Conservation (phyloP, 2,329 filamentous ascomycete species). For the Paraphoma sp. region DNA sequence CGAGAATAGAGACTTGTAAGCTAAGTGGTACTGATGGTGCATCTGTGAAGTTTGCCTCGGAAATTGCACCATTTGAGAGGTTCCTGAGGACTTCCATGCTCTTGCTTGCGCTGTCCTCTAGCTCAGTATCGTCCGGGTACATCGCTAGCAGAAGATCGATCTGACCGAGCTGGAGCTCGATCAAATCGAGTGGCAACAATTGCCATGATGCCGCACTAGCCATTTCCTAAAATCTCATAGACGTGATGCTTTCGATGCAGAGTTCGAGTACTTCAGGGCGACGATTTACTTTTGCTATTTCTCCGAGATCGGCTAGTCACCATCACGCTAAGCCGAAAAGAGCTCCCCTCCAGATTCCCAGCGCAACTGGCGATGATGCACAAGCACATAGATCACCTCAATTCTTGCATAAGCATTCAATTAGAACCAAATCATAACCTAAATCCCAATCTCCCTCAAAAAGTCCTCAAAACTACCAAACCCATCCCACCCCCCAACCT, state of each 20-base stretch:
- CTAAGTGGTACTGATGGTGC: constrained; percentile 18
- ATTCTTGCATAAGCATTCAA: no score
- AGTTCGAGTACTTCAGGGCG: no score
- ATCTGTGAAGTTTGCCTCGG: background rate
- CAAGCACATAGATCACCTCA: background rate
- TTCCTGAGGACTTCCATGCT: constrained; percentile 19
- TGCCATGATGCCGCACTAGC: constrained; percentile 12
- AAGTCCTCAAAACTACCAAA: background rate
- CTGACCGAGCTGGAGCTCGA: constrained; percentile 38
- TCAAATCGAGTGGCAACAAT: constrained; percentile 25
- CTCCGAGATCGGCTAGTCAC: background rate
- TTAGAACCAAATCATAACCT: background rate
- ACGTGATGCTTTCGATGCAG: background rate
- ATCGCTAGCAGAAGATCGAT: constrained; percentile 37
- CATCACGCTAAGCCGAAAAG: background rate
- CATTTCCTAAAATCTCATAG: background rate
- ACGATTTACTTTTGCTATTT: background rate
- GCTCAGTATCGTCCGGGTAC: constrained; percentile 30
- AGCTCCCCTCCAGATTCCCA: background rate
- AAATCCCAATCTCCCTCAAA: background rate
- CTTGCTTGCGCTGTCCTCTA: constrained; percentile 12
- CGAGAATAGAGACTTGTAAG: constrained; percentile 11
- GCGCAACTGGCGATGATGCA: no score
- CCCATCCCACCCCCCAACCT: background rate
- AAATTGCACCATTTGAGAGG: background rate